Conservation (phyloP, 106 monocot genomes). For the Allium cepa region DNA sequence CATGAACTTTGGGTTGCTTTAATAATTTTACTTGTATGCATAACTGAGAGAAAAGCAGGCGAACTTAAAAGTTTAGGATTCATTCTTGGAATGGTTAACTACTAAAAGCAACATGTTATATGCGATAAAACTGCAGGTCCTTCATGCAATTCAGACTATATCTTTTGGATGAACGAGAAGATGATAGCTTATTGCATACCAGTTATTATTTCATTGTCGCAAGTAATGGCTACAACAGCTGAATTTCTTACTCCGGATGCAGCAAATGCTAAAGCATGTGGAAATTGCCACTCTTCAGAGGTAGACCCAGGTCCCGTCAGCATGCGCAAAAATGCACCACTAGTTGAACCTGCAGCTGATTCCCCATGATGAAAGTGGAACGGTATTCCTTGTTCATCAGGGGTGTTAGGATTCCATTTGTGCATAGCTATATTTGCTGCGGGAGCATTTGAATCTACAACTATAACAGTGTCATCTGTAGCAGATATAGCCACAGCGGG, state of each 20-base stretch:
- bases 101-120: too few species aligned
- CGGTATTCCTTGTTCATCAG: conserved; percentile 83
- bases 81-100: too few species aligned
- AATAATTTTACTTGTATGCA: too few species aligned
- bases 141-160: too few species aligned
- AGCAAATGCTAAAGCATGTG: conserved; percentile 74
- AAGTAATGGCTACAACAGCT: conserved; percentile 74
- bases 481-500: conserved; percentile 80
- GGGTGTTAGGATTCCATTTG: conserved; percentile 91
- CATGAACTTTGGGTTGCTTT: too few species aligned
- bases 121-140: too few species aligned
- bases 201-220: conserved; percentile 68
- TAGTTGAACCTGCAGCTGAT: conserved; percentile 33
- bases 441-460: conserved; percentile 74
- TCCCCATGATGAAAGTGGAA: conserved; percentile 91
- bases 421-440: conserved; percentile 73
- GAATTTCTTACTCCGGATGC: conserved; percentile 61
- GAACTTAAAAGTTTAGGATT: too few species aligned
- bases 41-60: too few species aligned
- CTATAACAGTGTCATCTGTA: conserved; percentile 69
- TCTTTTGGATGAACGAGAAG: background rate
- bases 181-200: conserved; percentile 27
- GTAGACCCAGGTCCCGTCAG: conserved; percentile 62
- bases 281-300: conserved; percentile 68
- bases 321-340: conserved; percentile 84